Evolutionary conservation across 2,329 filamentous ascomycete species (phyloP).

Genomic region (Orbilia ellipsospora): DNA sequence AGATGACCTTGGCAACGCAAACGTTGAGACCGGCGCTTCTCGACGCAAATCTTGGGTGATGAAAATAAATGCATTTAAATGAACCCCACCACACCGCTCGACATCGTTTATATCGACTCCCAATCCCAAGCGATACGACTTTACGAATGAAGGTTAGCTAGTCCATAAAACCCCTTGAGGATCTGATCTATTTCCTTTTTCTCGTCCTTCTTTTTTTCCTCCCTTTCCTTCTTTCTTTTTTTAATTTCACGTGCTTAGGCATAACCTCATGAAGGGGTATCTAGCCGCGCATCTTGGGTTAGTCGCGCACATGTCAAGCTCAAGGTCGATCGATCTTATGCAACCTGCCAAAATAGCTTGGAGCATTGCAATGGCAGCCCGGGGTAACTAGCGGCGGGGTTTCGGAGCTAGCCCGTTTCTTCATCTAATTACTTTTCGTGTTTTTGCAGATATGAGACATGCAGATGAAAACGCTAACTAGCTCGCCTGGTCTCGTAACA

Average conservation of each 20-base stretch:
- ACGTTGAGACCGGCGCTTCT: slow-evolving; percentile 23
- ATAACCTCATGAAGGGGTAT: slow-evolving; percentile 1
- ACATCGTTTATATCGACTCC: no score
- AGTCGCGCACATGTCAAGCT: slow-evolving; percentile 38
- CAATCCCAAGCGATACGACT: no score
- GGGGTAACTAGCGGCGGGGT: no score
- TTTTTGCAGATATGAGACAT: background rate
- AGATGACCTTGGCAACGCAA: slow-evolving; percentile 36
- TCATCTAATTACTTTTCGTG: no score
- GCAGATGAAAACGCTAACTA: background rate
- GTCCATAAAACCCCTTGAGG: no score
- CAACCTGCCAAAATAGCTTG: slow-evolving; percentile 23
- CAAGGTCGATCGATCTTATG: slow-evolving; percentile 3
- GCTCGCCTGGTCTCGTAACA: no score
- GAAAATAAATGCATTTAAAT: no score
- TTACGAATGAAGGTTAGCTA: no score
- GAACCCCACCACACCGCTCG: no score
- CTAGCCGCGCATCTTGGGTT: slow-evolving; percentile 27
- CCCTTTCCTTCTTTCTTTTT: background rate
- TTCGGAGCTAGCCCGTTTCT: no score
- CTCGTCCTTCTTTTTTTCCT: background rate
- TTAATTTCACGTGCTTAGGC: slow-evolving; percentile 36
- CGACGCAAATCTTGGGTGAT: slow-evolving; percentile 3
- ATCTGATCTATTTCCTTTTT: no score
- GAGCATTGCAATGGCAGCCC: background rate